phyloP scores from a whole-genome alignment of 2,329 filamentous ascomycete genomes.

The Neofusicoccum laricinum region DNA sequence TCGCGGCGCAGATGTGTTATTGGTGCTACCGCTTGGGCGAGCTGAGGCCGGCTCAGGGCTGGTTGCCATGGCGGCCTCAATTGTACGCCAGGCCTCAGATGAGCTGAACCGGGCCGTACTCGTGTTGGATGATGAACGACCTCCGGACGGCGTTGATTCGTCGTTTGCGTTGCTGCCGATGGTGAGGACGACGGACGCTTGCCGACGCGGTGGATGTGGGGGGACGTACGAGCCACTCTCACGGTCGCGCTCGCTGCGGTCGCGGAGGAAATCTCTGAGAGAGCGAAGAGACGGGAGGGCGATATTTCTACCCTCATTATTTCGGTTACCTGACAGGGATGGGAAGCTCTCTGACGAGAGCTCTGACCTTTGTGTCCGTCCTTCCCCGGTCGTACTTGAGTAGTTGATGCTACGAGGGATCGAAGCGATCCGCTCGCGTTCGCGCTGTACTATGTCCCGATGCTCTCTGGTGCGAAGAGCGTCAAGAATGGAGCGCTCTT shows the following conservation, averaged over 20 bases:
- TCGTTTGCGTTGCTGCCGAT: slow-evolving; percentile 17
- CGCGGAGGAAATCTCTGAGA: slow-evolving; percentile 19
- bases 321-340: slow-evolving; percentile 3
- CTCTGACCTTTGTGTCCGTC: background rate
- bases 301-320: slow-evolving; percentile 1
- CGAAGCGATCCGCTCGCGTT: slow-evolving; percentile 33
- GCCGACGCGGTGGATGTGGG: slow-evolving; percentile 33
- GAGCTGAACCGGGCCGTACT: slow-evolving; percentile 27
- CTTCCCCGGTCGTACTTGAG: slow-evolving; percentile 14
- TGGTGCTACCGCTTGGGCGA: background rate
- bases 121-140: background rate
- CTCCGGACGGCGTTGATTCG: slow-evolving; percentile 27
- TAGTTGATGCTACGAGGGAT: slow-evolving; percentile 44
- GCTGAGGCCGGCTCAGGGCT: slow-evolving; percentile 25
- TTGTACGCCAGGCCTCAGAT: slow-evolving; percentile 47
- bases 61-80: slow-evolving; percentile 45
- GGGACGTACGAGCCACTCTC: slow-evolving; percentile 11
- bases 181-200: slow-evolving; percentile 40
- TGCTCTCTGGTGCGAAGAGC: slow-evolving; percentile 43
- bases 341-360: slow-evolving; percentile 3
- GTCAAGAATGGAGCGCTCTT: slow-evolving; percentile 47
- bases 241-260: slow-evolving; percentile 8
- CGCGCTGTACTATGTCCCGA: slow-evolving; percentile 33
- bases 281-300: slow-evolving; percentile 17
- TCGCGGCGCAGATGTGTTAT: slow-evolving; percentile 1